Conservation (phyloP, 139 green algal species). For the Chlamydomonas sp. region DNA sequence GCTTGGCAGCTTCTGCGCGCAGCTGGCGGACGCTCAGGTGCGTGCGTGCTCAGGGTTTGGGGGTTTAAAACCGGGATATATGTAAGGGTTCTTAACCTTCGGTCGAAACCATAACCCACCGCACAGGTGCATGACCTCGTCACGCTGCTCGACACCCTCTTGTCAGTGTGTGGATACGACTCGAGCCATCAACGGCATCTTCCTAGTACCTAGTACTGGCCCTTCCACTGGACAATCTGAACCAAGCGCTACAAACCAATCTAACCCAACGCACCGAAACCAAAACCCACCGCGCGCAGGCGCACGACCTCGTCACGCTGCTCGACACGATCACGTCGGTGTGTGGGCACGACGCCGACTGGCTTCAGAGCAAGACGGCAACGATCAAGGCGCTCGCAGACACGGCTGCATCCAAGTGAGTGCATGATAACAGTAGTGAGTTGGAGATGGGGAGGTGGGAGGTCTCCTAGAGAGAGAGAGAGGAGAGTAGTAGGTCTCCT, state of each 20-base stretch:
- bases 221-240: too few relatives aligned
- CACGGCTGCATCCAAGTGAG: conserved; percentile 18
- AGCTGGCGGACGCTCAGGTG: conserved; percentile 16
- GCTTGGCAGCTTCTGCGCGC: conserved; percentile 22
- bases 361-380: background rate
- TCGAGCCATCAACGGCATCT: too few relatives aligned
- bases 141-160: conserved; percentile 9
- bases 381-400: conserved; percentile 21
- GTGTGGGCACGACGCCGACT: background rate
- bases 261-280: background rate
- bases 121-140: conserved; percentile 12
- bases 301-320: conserved; percentile 14
- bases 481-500: too few relatives aligned
- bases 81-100: too few relatives aligned
- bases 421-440: too few relatives aligned
- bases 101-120: background rate
- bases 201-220: too few relatives aligned
- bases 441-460: too few relatives aligned
- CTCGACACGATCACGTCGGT: conserved; percentile 11
- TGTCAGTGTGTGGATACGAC: conserved; percentile 1
- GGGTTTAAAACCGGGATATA: too few relatives aligned
- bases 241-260: background rate
- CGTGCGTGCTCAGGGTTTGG: too few relatives aligned
- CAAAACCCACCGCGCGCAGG: background rate
- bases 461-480: too few relatives aligned